Evolutionary conservation across 371 early-diverging fungal genomes (phyloP), one percentile per base, ranked within the genome.

Genomic region (Haplosporangium sp.): DNA sequence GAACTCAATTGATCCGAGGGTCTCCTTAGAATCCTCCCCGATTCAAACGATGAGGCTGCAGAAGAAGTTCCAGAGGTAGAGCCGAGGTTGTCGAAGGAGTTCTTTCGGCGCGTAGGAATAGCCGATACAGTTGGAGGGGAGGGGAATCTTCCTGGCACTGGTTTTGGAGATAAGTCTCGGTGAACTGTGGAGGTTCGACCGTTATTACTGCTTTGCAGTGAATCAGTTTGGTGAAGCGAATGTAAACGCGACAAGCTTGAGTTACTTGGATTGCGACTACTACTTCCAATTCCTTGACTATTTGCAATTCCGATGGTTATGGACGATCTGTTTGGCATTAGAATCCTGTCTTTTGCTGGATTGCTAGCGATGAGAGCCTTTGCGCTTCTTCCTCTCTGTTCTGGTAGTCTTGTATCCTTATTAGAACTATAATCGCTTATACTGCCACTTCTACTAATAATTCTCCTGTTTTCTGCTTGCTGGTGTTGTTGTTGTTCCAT

Each of bases 281-380:
- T 77, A 59, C 76, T 76, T 39, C 83, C 83, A 20, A 72, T 61
- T 10, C 77, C 83, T 37, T 77, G 74, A 52, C 72, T 73, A 58
- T 77, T 73, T 68, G 77, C 83, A 57, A 76, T 77, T 52, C 74
- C 77, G 58, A 73, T 73, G 67, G 76, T 82, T 67, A 76, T 76
- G 70, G 77, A 82, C 1, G 74, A 82, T 35, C 77, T 63, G 50
- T 74, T 81, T 27, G 83, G 74, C 76, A 72, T 76, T n/a, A 73
- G 71, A 63, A 82, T 77, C 53, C 76, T 61, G 58, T 76, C 73
- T 45, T 77, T 72, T 40, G 67, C 34, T 38, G 67, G 73, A 15
- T 58, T 57, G 57, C 45, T 64, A 34, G 50, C 13, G 45, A 57
- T 53, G 35, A n/a, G 44, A n/a, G 57, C 37, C 8, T 50, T 65